Evolutionary conservation across 495 filamentous ascomycete genomes (phyloP), one percentile per base, ranked within the genome.

Genomic region (Platismatia glauca): DNA sequence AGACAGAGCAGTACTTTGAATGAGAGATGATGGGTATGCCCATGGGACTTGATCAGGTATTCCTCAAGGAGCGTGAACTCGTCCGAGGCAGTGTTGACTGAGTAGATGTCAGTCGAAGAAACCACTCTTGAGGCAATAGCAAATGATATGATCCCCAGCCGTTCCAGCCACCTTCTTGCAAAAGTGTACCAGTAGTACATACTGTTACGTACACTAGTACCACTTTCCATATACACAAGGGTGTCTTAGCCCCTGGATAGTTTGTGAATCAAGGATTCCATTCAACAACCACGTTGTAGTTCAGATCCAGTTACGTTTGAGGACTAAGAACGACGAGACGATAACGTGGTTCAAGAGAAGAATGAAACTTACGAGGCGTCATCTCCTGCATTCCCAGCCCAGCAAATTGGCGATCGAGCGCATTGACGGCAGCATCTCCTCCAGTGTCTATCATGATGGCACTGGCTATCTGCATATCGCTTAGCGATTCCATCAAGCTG

Each of bases 391-490:
- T 72, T 9, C 80, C 80, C 6, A 95, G 75, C 22, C 85, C 78
- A 57, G 82, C 70, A 74, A 82, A 93, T 64, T 88, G 86, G 46
- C 75, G 78, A 69, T 93, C 89, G 6, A 91, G 71, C 8, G 76
- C 73, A 64, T 91, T 80, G 66, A 66, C 15, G 33, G 24, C 20
- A 27, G 20, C 24, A 13, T 31, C 24, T 22, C 73, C 72, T 59
- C 81, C 79, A 6, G 77, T 73, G 3, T 81, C 79, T 68, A 87
- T 87, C 81, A 90, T 84, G 68, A 93, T 86, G 22, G 81, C 76
- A 20, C 83, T 81, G 0, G 88, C 83, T 31, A 90, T 83, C 68
- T 89, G 86, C 89, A 93, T 91, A 63, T 90, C 88, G 18, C 80
- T 82, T 63, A 94, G 73, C 11, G 37, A 43, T 15, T 58, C 57